phyloP scores from a whole-genome alignment of 768 basidiomycete species.

The Lactifluus piperatus region DNA sequence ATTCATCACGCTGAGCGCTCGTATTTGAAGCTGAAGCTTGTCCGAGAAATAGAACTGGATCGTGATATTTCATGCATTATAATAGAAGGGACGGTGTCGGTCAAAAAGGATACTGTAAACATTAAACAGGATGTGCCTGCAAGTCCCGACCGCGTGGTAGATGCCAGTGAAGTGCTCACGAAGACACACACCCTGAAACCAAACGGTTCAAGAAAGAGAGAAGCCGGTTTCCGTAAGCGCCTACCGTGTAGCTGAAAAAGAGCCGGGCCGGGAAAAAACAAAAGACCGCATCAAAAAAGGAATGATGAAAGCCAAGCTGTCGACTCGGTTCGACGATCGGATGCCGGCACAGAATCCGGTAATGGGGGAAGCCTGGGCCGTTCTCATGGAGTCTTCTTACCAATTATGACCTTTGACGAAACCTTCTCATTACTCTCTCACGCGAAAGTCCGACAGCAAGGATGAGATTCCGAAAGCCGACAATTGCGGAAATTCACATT shows the following conservation, averaged over 20 bases:
- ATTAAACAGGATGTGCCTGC: not conserved
- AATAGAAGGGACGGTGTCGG: not conserved
- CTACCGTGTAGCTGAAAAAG: not conserved
- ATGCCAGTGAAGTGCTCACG: not conserved
- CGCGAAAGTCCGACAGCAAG: constrained; percentile 1
- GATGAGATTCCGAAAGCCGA: not conserved
- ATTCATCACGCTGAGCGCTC: not conserved
- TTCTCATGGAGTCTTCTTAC: constrained; percentile 12
- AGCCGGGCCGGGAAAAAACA: constrained; percentile 11
- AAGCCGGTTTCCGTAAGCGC: not conserved
- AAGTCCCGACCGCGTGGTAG: not conserved
- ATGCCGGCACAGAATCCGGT: constrained; percentile 10
- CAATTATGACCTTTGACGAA: not conserved
- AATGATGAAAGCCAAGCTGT: constrained; percentile 16
- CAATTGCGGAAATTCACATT: not conserved
- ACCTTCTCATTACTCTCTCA: not conserved
- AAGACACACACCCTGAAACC: not conserved
- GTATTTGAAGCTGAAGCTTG: not conserved
- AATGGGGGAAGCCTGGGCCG: not conserved
- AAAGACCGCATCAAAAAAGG: constrained; percentile 13
- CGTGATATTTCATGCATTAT: not conserved
- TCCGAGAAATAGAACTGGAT: not conserved
- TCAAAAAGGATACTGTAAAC: not conserved
- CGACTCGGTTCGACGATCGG: constrained; percentile 8
- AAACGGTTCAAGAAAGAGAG: not conserved